These are phyloP conservation scores for Chenopodium quinoa DNA, from an alignment of 148 eudicot species.

Conservation along the genomic window DNA sequence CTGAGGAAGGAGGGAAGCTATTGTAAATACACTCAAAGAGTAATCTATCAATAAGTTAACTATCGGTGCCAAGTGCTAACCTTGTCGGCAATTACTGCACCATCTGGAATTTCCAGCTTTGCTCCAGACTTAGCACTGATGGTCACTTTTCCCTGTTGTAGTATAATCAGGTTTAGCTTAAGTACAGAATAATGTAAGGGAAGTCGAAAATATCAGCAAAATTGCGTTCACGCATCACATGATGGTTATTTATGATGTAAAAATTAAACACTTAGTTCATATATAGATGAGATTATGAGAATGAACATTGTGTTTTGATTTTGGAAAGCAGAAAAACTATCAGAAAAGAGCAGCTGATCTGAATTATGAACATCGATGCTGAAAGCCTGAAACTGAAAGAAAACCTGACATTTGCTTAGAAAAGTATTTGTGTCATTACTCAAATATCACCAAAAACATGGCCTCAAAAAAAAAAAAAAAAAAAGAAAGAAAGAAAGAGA, in stretches of 20 bases:
- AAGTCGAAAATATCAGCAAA: neutral
- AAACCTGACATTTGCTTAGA: neutral
- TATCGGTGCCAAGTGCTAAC: constrained; percentile 27
- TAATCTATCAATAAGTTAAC: neutral
- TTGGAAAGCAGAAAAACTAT: neutral
- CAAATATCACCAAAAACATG: neutral
- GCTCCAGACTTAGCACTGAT: constrained; percentile 65
- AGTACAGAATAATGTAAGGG: neutral
- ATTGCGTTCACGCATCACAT: neutral
- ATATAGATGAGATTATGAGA: neutral
- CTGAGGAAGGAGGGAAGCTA: constrained; percentile 33
- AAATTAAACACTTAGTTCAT: neutral
- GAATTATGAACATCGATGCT: neutral
- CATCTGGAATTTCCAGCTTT: constrained; percentile 90
- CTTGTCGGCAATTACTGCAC: constrained; percentile 72
- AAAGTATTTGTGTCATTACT: neutral
- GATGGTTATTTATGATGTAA: neutral
- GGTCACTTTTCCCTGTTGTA: constrained; percentile 69
- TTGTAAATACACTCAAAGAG: neutral
- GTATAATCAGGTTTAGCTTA: neutral
- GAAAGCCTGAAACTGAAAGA: neutral
- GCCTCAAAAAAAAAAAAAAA: too few relatives aligned
- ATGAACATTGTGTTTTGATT: neutral
- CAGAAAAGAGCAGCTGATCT: neutral
- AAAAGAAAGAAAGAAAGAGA: too few relatives aligned